Evolutionary conservation across 2,329 filamentous ascomycete genomes (phyloP).

Genomic region (Didymella segeticola): DNA sequence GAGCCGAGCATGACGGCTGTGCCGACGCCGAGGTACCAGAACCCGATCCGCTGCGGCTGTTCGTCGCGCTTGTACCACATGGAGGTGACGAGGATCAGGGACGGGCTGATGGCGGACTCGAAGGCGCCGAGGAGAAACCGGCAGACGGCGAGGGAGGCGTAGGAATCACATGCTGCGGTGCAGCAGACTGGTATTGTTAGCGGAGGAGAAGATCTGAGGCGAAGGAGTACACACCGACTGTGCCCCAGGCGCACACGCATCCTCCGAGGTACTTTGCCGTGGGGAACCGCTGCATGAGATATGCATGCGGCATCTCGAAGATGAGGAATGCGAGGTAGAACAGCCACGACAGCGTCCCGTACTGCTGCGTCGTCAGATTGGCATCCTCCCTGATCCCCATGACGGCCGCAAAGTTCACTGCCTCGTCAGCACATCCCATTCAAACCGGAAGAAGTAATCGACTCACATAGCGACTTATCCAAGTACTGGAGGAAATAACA

Average conservation of each 20-base stretch:
- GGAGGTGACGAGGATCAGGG: conserved; percentile 68
- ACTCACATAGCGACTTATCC: conserved; percentile 52
- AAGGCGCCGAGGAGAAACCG: conserved; percentile 62
- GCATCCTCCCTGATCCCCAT: conserved; percentile 51
- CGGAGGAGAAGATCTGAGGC: too few species aligned
- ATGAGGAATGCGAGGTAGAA: conserved; percentile 50
- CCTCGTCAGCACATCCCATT: neutral
- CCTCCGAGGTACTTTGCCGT: conserved; percentile 60
- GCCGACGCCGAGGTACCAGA: conserved; percentile 57
- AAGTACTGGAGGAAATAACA: conserved; percentile 51
- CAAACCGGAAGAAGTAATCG: neutral
- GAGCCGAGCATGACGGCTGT: conserved; percentile 63
- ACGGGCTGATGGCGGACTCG: conserved; percentile 57
- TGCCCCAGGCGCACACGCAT: conserved; percentile 55
- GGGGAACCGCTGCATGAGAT: conserved; percentile 61
- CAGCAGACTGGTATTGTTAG: conserved; percentile 49
- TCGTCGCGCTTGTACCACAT: conserved; percentile 72
- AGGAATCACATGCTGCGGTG: conserved; percentile 53
- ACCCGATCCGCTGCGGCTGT: conserved; percentile 62
- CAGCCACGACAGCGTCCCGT: conserved; percentile 44
- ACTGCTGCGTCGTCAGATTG: conserved; percentile 46
- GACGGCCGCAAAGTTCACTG: conserved; percentile 51
- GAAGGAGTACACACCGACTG: conserved; percentile 36
- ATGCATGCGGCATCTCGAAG: conserved; percentile 53
- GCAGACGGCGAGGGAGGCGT: conserved; percentile 57